Evolutionary conservation across 257 asterid species (phyloP), one percentile per base, ranked within the genome.

Genomic region (Echites panduratus): DNA sequence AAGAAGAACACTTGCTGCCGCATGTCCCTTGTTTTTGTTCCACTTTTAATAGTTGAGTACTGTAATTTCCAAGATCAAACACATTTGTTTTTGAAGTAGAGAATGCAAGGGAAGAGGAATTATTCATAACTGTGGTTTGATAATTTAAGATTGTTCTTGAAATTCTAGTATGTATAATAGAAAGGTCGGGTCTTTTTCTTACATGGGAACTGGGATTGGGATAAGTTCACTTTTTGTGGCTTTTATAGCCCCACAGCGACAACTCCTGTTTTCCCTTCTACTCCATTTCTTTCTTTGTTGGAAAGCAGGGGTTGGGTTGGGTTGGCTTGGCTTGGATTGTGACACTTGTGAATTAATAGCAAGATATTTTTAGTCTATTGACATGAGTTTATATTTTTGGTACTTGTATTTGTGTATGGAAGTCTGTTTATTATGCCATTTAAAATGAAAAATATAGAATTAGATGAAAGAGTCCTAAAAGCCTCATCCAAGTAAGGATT

Each of bases 31-130:
- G n/a, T n/a, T n/a, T n/a, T 38, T 20, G 14, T 1, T 35, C 68
- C 35, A 63, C 26, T 16, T 35, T 63, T 38, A 63, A 4, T 27
- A 63, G 48, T 63, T 63, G 48, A 63, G 48, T 8, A 38, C 27
- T 63, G 27, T 32, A 63, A 63, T 63, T 63, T 63, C 68, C 68
- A 63, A 63, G 45, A 63, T 63, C 48, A 35, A 63, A 63, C 16
- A 63, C 68, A 32, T 32, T 63, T 19, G 14, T 52, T 52, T 52
- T 7, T 17, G 43, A 29, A 61, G 22, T 61, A 44, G 44, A 61
- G 66, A 5, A 29, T 13, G 66, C 41, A 61, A 2, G 0, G 22
- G 66, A 29, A 27, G 41, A 22, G 44, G 66, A 61, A 22, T 14
- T 1, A 24, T 2, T 24, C 64, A 57, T 57, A 57, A 63, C 19